A percentile compares a stretch with the other conserved stretches of the same genome.
These are phyloP conservation scores for Chalaropsis ovoidea DNA, from an alignment of 2,329 filamentous ascomycete genomes.

Conservation along the genomic window DNA sequence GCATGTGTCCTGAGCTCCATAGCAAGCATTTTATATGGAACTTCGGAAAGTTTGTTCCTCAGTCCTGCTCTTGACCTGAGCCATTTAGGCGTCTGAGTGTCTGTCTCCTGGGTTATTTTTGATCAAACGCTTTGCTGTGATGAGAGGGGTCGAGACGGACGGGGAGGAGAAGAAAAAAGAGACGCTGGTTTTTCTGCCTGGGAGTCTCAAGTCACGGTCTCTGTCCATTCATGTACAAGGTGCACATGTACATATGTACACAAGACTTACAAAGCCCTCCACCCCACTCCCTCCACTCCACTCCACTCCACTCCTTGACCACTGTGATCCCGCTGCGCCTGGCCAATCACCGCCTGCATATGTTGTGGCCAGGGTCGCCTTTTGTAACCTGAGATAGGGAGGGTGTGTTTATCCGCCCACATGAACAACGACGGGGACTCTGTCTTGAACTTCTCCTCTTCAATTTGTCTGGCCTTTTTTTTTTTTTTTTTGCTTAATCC, in stretches of 20 bases:
- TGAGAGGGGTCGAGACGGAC: not conserved
- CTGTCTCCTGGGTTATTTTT: slow-evolving; percentile 10
- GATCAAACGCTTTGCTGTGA: not conserved
- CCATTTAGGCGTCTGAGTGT: slow-evolving; percentile 5
- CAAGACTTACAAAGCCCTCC: not conserved
- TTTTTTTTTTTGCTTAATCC: not conserved
- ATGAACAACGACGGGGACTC: too few species aligned
- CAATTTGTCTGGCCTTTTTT: too few species aligned
- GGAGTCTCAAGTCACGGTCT: not conserved
- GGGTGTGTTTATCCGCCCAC: not conserved
- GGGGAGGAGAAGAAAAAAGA: not conserved
- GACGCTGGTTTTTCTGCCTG: not conserved
- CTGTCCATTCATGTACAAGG: not conserved
- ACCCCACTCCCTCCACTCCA: too few species aligned
- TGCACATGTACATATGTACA: not conserved
- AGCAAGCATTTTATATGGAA: slow-evolving; percentile 2
- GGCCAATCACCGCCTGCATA: not conserved
- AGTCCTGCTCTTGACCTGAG: not conserved
- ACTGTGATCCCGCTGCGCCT: not conserved
- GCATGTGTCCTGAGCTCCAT: not conserved
- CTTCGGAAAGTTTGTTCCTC: not conserved
- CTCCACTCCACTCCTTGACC: not conserved
- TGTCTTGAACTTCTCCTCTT: not conserved
- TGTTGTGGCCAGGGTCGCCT: not conserved
- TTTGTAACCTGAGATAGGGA: not conserved